Evolutionary conservation across 202 grass and related monocot genomes (phyloP), one percentile per base, ranked within the genome.

Genomic region (Sporobolus alterniflorus): DNA sequence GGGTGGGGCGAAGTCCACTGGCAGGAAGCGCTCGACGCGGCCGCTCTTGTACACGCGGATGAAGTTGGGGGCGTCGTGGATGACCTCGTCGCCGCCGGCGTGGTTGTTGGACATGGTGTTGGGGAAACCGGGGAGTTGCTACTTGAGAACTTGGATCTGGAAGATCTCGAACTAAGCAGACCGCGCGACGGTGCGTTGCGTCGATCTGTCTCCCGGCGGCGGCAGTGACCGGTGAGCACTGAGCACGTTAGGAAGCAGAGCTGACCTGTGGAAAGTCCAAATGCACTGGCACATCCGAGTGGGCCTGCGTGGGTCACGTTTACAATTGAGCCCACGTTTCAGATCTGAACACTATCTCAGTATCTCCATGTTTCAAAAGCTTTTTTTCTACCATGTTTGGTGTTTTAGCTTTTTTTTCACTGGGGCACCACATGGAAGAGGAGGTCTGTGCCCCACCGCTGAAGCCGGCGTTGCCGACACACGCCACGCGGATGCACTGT

Each of bases 41-140:
- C 90, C 85, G 69, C 88, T 93, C 72, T 74, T 93, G 77, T 93
- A 96, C 15, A 91, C 86, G 42, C 88, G 82, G 16, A 96, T 96
- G 73, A 89, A 91, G n/a, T 74, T 81, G 6, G 87, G 69, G 28
- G 86, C 89, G 67, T 96, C 93, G 56, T 85, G 91, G 64, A 89
- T 34, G 34, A 91, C 74, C 76, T 91, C 88, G 26, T 82, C 83
- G 75, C 44, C 79, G 71, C 65, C 71, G 49, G 65, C 84, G 22
- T 57, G 84, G 22, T 56, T 36, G 39, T 73, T 75, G n/a, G 83
- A 30, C 71, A 76, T 83, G 55, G 80, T 62, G 50, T 26, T 20
- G 78, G 17, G 78, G 61, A 43, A 75, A 75, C 68, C 24, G 46
- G 33, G 54, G 34, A 79, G 11, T 26, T 12, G 9, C 64, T 28